phyloP scores from a whole-genome alignment of 2,329 filamentous ascomycete species.

The Pleochaeta shiraiana region DNA sequence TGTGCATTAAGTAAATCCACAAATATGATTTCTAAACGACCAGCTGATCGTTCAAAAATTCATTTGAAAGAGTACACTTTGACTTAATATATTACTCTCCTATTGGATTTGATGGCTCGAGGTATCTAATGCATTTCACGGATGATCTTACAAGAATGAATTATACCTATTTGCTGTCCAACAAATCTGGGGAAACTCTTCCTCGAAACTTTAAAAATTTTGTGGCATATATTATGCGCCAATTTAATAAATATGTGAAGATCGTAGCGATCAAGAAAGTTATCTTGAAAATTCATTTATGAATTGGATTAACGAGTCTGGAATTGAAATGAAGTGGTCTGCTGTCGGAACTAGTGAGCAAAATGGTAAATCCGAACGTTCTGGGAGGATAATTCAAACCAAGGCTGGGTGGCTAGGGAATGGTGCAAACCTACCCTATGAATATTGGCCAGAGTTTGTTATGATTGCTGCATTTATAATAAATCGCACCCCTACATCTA shows the following conservation, averaged over 20 bases:
- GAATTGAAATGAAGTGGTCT: not conserved
- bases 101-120: not conserved
- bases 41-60: not conserved
- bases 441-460: not conserved
- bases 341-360: not conserved
- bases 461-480: not conserved
- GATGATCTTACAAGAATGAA: not conserved
- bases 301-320: not conserved
- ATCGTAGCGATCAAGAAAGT: not conserved
- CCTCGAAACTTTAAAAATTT: not conserved
- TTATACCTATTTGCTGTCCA: not conserved
- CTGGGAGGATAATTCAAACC: not conserved
- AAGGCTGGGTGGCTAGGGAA: not conserved
- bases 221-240: not conserved
- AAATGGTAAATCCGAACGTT: not conserved
- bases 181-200: not conserved
- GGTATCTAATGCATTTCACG: not conserved
- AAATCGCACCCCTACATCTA: not conserved
- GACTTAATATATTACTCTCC: not conserved
- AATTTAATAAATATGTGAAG: not conserved
- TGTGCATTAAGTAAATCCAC: not conserved
- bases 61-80: constrained; percentile 1
- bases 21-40: not conserved
- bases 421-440: not conserved
- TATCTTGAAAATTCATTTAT: not conserved